These are phyloP conservation scores for Phalaenopsis hybrid DNA, from an alignment of 116 monocot genomes.

Conservation along the genomic window DNA sequence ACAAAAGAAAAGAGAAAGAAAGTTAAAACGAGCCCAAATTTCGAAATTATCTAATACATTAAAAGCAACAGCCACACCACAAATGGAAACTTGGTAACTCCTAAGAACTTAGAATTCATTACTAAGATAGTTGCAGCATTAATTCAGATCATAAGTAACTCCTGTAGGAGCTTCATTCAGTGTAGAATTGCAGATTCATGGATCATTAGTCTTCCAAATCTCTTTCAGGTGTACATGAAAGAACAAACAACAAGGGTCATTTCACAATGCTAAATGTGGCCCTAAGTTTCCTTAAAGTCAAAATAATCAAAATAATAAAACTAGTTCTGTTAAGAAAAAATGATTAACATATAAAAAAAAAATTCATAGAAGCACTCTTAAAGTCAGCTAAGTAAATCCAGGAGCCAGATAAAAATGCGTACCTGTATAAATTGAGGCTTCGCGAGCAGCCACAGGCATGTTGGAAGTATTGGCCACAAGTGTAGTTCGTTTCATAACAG, in stretches of 20 bases:
- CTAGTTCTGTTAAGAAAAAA: neutral
- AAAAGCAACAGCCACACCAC: neutral
- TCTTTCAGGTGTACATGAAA: no score
- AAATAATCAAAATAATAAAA: neutral
- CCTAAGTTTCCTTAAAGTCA: neutral
- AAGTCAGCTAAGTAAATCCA: neutral
- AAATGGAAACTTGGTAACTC: no score
- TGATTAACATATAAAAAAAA: neutral
- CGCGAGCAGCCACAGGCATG: conserved; percentile 99
- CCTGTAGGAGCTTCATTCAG: no score
- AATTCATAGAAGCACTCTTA: no score
- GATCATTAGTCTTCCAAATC: no score
- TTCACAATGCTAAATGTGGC: neutral
- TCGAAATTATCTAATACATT: neutral
- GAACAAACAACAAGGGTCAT: no score
- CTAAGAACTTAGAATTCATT: no score
- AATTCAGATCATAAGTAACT: no score
- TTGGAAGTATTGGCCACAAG: conserved; percentile 99
- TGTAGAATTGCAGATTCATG: no score
- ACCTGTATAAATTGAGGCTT: conserved; percentile 99
- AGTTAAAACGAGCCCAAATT: neutral
- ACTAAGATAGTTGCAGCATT: no score
- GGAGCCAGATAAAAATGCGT: neutral
- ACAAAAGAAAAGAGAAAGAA: neutral
- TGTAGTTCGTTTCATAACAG: conserved; percentile 99